Evolutionary conservation across 371 early-diverging fungal genomes (phyloP), one percentile per base, ranked within the genome.

Genomic region (Syncephalastrum racemosum): DNA sequence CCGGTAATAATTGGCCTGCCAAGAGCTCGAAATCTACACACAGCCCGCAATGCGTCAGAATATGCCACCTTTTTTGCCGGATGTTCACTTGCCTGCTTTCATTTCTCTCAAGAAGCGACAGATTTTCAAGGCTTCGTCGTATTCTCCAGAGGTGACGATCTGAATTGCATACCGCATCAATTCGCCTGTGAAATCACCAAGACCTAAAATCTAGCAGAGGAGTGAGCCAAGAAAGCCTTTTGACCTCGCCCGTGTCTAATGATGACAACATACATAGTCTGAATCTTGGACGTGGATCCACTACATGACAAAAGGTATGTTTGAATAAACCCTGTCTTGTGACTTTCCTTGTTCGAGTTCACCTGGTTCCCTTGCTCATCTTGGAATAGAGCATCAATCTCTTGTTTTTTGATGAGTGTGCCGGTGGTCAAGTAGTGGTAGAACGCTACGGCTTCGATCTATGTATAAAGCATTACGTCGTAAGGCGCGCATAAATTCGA

Each of bases 171-270:
- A 67, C 39, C 88, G 75, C 88, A 88, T 87, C 48, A 90, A 56
- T 59, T 88, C 88, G 40, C 90, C 90, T 14, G 88, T 86, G 41
- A 88, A 76, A 68, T 88, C 88, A 7, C 82, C 84, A 15, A 90
- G 57, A 24, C 88, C 90, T 6, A 84, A 53, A 16, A 74, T 44
- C 69, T 63, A 40, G 8, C 4, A 3, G 0, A 20, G 23, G 23
- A 43, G 24, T 23, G 24, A 45, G 25, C 16, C 4, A 27, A 6
- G 3, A 12, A 31, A 19, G 6, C 19, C 18, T 54, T 25, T 18
- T 4, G 31, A 36, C 4, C 15, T 8, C 2, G 15, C 12, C 20
- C 15, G 23, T 31, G 10, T 19, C 14, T 15, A 5, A 5, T 19
- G 19, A 22, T 24, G 25, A 27, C 36, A 14, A 50, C 55, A 62